A percentile compares a stretch with the other conserved stretches of the same genome.
Conservation (phyloP, 805 yeast genomes). For the Maudiozyma bulderi region DNA sequence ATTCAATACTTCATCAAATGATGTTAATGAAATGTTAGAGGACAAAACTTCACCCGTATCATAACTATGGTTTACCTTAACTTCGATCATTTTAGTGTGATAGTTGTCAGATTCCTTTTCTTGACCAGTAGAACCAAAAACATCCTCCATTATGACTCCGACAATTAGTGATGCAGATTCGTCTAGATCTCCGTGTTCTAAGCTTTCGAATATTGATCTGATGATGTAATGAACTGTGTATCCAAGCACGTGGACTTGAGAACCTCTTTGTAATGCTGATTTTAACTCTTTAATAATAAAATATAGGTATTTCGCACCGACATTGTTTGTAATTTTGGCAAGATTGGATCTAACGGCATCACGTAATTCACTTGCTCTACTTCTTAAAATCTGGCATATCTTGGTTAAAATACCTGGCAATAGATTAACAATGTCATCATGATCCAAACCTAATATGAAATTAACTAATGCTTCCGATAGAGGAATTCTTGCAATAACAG, state of each 20-base stretch:
- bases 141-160: slow-evolving; percentile 79
- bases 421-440: slow-evolving; percentile 43
- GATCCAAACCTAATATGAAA: slow-evolving; percentile 52
- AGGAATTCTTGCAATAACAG: slow-evolving; percentile 64
- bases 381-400: slow-evolving; percentile 80
- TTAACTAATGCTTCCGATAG: slow-evolving; percentile 72
- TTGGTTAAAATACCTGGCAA: slow-evolving; percentile 78
- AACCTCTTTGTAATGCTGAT: slow-evolving; percentile 74
- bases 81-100: slow-evolving; percentile 76
- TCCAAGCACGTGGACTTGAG: slow-evolving; percentile 88
- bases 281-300: slow-evolving; percentile 72
- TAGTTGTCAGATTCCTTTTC: slow-evolving; percentile 95
- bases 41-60: slow-evolving; percentile 80
- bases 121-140: slow-evolving; percentile 83
- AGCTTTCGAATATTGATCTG: slow-evolving; percentile 36
- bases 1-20: slow-evolving; percentile 47
- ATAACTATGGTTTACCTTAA: slow-evolving; percentile 76
- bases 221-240: slow-evolving; percentile 73
- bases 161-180: slow-evolving; percentile 51
- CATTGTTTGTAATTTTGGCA: slow-evolving; percentile 47
- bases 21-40: slow-evolving; percentile 46
- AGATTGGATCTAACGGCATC: slow-evolving; percentile 75
- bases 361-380: slow-evolving; percentile 78
- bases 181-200: slow-evolving; percentile 68
- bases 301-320: slow-evolving; percentile 66